These are phyloP conservation scores for Fusarium succisae DNA, from an alignment of 2,329 filamentous ascomycete genomes.

Conservation along the genomic window DNA sequence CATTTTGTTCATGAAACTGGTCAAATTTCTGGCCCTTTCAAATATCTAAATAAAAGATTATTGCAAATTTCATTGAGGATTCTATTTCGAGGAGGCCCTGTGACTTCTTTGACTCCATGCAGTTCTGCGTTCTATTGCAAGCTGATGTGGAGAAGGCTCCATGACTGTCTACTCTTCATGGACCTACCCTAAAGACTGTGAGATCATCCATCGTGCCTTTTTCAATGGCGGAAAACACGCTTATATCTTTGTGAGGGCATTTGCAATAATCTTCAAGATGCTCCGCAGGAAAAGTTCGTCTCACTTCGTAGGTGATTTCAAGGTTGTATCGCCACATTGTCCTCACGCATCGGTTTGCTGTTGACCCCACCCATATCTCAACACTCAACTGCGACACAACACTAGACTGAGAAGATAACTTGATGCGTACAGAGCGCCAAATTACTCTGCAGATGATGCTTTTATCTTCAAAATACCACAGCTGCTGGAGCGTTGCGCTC, in stretches of 20 bases:
- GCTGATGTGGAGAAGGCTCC: no score
- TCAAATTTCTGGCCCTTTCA: fast-evolving
- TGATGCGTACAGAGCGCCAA: fast-evolving
- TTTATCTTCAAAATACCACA: fast-evolving
- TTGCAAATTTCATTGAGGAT: fast-evolving
- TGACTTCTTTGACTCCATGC: background rate
- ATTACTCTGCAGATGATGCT: fast-evolving
- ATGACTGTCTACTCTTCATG: no score
- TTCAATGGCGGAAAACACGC: fast-evolving
- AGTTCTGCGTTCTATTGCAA: fast-evolving
- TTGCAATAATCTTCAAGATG: fast-evolving
- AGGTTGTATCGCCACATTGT: fast-evolving
- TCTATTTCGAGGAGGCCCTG: fast-evolving
- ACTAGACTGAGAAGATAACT: fast-evolving
- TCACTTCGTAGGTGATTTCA: fast-evolving
- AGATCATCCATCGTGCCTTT: fast-evolving
- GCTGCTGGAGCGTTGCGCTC: fast-evolving
- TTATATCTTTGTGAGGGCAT: fast-evolving
- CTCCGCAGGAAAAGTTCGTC: fast-evolving
- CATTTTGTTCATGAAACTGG: background rate
- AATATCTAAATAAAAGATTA: fast-evolving
- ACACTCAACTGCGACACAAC: background rate
- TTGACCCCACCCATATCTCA: fast-evolving
- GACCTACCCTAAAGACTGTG: background rate
- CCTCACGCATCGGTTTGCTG: fast-evolving